Evolutionary conservation across 768 basidiomycete species (phyloP), one percentile per base, ranked within the genome.

Genomic region (Suillus tomentosus): DNA sequence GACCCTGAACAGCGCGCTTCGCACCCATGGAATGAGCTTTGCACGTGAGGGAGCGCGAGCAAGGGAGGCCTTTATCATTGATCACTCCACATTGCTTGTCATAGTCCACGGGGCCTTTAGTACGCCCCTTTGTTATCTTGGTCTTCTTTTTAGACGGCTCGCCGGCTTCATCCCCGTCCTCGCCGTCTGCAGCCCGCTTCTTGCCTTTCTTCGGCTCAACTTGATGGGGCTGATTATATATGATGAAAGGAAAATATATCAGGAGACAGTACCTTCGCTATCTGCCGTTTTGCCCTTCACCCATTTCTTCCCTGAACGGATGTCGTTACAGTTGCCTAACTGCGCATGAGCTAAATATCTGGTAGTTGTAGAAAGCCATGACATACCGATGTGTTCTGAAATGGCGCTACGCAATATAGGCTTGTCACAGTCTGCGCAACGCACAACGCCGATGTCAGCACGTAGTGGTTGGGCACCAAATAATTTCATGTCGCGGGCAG

Each of bases 1-100:
- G 92, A 40, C 94, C 94, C 66, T 85, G 84, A 1, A 99, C 96
- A 10, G 91, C 87, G 19, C 96, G 91, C 77, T 99, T 99, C 13
- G 94, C 92, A 15, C 94, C 94, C 90, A 99, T 96, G 2, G 94
- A 91, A 74, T 99, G 96, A 6, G 96, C 94, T 77, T 99, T 99
- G 81, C 96, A 99, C 0, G 96, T 98, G 43, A 99, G 84, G 8
- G 95, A 95, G 34, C 96, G 92, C 14, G 95, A 94, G 73, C 96
- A 99, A 0, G 94, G 95, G 8, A 94, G 79, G 51, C 85, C 85
- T 76, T 97, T 97, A 79, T 96, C 95, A 78, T 96, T 98, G 74
- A 97, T 96, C 43, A 99, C 96, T 59, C 96, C 95, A 70, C 96
- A 99, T 68, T 97, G 95, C 62, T 85, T 88, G 79, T 97, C 94